Evolutionary conservation across 352 stramenopile species (phyloP), one percentile per base, ranked within the genome.

Genomic region (Plasmopara halstedii): DNA sequence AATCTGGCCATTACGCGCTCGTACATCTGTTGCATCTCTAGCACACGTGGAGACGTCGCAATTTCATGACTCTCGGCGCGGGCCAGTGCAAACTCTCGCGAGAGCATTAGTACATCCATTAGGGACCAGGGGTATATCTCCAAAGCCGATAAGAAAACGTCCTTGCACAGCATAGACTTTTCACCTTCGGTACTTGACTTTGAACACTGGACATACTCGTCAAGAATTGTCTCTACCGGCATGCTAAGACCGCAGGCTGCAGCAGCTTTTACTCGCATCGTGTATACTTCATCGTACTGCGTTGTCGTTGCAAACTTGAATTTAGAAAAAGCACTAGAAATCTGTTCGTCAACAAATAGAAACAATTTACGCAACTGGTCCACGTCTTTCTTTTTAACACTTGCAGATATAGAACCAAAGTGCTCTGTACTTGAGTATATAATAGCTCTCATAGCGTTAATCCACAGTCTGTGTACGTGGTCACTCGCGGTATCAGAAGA

Each of bases 111-210:
- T 31, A 84, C 57, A 23, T 79, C 58, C 45, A 84, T 46, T 42
- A 76, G 54, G n/a, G 67, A 70, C 54, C 67, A 73, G 7, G 70
- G 54, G 41, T 73, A 73, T n/a, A 84, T 60, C 44, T 84, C 72
- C 9, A 84, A 33, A 11, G 69, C 72, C 26, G 43, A 36, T 32
- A 82, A 47, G 26, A 80, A 84, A 2, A 56, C 56, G 13, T 47
- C 19, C 43, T 63, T 63, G 0, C 42, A 56, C 3, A 70, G 19
- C 20, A 56, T 53, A 37, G 58, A 48, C 21, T 72, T 67, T 21
- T 68, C 50, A 19, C 53, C 49, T n/a, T 51, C 31, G 6, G 20
- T 15, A 19, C 23, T 48, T 2, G 36, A 26, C 20, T 62, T 56
- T 3, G 60, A 59, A 6, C 39, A 49, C 17, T 55, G 47, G 32